Conservation (phyloP, 768 basidiomycete genomes). For the Hericium rajendrae region DNA sequence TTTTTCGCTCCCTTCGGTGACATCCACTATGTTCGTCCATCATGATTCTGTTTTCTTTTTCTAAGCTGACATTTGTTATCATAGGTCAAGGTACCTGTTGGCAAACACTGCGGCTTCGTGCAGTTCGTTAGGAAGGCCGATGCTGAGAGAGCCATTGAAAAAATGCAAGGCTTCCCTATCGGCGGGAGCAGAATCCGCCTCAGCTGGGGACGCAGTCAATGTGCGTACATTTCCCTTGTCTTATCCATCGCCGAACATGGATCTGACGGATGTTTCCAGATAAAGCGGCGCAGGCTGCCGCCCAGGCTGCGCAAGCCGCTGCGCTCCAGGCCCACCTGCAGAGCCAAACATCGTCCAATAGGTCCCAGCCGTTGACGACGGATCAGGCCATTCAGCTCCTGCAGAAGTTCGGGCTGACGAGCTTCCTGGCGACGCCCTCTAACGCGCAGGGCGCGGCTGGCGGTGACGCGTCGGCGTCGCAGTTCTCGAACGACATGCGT, state of each 20-base stretch:
- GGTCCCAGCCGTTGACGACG: constrained; percentile 29
- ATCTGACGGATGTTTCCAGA: constrained; percentile 32
- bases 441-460: constrained; percentile 2
- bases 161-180: constrained; percentile 95
- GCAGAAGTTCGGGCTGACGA: constrained; percentile 42
- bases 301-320: constrained; percentile 61
- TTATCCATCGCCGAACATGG: not conserved
- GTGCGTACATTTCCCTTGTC: constrained; percentile 32
- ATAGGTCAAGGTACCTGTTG: constrained; percentile 92
- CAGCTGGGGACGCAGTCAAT: constrained; percentile 92
- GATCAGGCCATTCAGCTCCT: constrained; percentile 58
- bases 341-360: constrained; percentile 15
- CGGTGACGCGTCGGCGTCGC: constrained; percentile 10
- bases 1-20: constrained; percentile 91
- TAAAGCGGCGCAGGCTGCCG: constrained; percentile 86
- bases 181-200: constrained; percentile 85
- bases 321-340: constrained; percentile 45
- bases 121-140: constrained; percentile 90
- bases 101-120: constrained; percentile 93
- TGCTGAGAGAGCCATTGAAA: constrained; percentile 87
- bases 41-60: constrained; percentile 1
- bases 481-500: not conserved
- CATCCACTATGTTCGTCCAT: constrained; percentile 70
- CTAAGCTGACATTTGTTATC: constrained; percentile 6
- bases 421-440: constrained; percentile 21